These are phyloP conservation scores for Phytophthora cactorum DNA, from an alignment of 352 stramenopile species.

Conservation along the genomic window DNA sequence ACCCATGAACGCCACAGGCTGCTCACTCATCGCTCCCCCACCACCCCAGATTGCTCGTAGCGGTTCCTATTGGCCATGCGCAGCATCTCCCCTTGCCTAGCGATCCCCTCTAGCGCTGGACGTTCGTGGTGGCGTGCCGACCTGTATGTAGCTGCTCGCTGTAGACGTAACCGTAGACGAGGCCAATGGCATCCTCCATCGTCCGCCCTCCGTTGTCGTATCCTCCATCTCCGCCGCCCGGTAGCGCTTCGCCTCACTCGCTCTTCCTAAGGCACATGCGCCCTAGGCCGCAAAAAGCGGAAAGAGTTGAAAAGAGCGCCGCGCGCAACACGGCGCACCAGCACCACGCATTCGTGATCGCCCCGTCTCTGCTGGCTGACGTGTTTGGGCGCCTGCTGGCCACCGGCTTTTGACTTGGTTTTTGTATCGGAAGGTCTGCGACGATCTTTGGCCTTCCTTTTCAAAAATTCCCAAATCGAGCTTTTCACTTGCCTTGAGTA, in stretches of 20 bases:
- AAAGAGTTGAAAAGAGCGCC: slow-evolving; percentile 58
- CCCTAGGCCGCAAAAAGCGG: slow-evolving; percentile 63
- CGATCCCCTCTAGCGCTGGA: background rate
- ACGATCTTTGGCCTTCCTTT: slow-evolving; percentile 17
- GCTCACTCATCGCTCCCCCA: background rate
- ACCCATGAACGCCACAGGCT: too few species aligned
- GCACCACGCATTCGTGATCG: slow-evolving; percentile 55
- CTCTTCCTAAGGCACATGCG: slow-evolving; percentile 39
- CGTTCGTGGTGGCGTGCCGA: slow-evolving; percentile 3
- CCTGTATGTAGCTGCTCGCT: slow-evolving; percentile 9
- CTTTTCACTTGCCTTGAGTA: slow-evolving; percentile 22
- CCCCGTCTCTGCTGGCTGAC: slow-evolving; percentile 25
- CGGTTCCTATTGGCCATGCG: too few species aligned
- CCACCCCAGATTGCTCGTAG: background rate
- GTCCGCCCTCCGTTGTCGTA: slow-evolving; percentile 1
- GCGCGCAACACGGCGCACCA: slow-evolving; percentile 54
- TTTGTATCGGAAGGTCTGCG: slow-evolving; percentile 21
- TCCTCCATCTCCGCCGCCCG: background rate
- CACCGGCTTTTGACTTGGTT: slow-evolving; percentile 32
- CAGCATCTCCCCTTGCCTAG: background rate
- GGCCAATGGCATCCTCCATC: slow-evolving; percentile 4
- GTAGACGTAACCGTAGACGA: slow-evolving; percentile 23
- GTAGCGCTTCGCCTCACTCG: background rate
- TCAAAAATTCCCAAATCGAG: slow-evolving; percentile 7
- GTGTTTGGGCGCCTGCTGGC: slow-evolving; percentile 23